Evolutionary conservation across 1,139 yeast species (phyloP).

Genomic region (Lodderomyces oxycetoniae): DNA sequence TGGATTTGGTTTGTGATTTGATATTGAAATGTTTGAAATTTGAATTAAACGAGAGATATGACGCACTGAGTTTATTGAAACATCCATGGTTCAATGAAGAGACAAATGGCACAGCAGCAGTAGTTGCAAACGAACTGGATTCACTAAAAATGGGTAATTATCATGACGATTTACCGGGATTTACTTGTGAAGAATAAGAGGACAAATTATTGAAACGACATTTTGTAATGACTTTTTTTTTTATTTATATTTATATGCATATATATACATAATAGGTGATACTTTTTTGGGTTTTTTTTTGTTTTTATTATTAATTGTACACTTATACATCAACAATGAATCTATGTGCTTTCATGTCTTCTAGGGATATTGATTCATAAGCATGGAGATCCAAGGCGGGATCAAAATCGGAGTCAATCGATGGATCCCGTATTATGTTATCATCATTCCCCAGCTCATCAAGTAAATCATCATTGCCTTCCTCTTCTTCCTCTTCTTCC

Average conservation of each 20-base stretch:
- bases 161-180: slow-evolving; percentile 27
- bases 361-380: slow-evolving; percentile 10
- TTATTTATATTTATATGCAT: too few relatives aligned
- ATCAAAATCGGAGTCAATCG: slow-evolving; percentile 27
- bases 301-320: not conserved
- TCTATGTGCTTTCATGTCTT: slow-evolving; percentile 8
- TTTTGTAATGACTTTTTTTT: not conserved
- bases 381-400: slow-evolving; percentile 23
- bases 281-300: not conserved
- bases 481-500: slow-evolving; percentile 7
- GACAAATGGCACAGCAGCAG: slow-evolving; percentile 8
- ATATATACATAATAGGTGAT: too few relatives aligned
- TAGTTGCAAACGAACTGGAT: slow-evolving; percentile 1
- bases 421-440: slow-evolving; percentile 19
- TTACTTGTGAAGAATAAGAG: slow-evolving; percentile 19
- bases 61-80: slow-evolving; percentile 36
- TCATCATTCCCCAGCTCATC: too few relatives aligned
- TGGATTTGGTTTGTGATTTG: slow-evolving; percentile 31
- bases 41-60: slow-evolving; percentile 34
- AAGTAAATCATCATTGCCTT: slow-evolving; percentile 8
- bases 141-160: slow-evolving; percentile 14
- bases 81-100: slow-evolving; percentile 40
- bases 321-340: slow-evolving; percentile 5
- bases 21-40: slow-evolving; percentile 35
- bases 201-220: not conserved